Evolutionary conservation across 2,329 filamentous ascomycete genomes (phyloP).

Genomic region (Fusarium lyarnte): DNA sequence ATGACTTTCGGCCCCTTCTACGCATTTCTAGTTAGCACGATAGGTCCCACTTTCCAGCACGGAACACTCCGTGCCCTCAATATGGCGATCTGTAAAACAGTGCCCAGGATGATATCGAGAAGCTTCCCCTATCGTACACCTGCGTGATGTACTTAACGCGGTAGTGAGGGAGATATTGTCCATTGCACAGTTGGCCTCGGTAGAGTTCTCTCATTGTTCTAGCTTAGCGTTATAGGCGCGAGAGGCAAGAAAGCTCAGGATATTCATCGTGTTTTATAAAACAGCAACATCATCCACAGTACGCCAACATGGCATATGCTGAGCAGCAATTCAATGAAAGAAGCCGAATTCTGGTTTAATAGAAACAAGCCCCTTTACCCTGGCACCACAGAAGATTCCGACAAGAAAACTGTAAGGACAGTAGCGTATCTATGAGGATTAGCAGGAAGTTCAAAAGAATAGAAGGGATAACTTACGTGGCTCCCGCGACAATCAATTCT

Average conservation of each 20-base stretch:
- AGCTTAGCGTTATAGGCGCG: accelerated
- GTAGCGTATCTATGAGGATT: not conserved
- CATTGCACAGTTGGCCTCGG: accelerated
- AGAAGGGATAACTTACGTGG: not conserved
- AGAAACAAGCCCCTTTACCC: accelerated
- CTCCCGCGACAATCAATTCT: not conserved
- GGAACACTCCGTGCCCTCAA: no score
- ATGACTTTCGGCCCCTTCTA: not conserved
- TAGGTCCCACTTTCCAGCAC: accelerated
- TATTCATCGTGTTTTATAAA: no score
- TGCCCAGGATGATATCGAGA: no score
- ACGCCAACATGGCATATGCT: not conserved
- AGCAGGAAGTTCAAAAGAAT: accelerated
- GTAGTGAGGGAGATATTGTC: not conserved
- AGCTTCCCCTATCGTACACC: not conserved
- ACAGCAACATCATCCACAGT: not conserved
- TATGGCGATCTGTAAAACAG: not conserved
- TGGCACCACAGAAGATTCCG: not conserved
- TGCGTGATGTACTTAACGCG: accelerated
- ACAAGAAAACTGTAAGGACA: not conserved
- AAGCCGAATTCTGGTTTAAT: accelerated
- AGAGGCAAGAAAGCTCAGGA: no score
- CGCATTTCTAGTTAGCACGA: not conserved
- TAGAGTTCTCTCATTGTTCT: accelerated
- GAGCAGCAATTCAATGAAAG: not conserved